These are phyloP conservation scores for Serendipita sp. DNA, from an alignment of 768 basidiomycete genomes.

Conservation along the genomic window DNA sequence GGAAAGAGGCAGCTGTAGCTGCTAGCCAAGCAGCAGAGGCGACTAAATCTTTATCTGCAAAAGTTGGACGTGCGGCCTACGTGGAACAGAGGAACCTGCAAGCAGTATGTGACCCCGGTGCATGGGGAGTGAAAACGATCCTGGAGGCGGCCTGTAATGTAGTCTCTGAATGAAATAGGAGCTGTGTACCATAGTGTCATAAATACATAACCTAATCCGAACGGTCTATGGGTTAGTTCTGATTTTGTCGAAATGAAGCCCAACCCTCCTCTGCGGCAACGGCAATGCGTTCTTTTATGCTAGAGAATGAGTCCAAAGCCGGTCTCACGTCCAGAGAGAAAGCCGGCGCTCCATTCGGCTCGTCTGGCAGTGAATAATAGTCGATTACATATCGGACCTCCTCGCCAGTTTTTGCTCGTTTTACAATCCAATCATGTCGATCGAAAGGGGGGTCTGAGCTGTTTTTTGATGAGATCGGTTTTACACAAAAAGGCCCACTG, in stretches of 20 bases:
- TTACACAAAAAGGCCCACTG: slow-evolving; percentile 19
- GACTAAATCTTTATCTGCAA: slow-evolving; percentile 64
- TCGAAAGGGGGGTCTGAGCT: slow-evolving; percentile 93
- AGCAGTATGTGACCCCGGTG: slow-evolving; percentile 32
- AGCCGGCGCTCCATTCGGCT: slow-evolving; percentile 82
- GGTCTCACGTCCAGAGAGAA: slow-evolving; percentile 94
- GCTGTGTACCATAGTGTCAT: slow-evolving; percentile 3
- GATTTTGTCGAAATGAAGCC: slow-evolving; percentile 16
- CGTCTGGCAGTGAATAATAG: slow-evolving; percentile 88
- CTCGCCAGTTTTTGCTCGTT: slow-evolving; percentile 59
- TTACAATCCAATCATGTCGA: slow-evolving; percentile 94
- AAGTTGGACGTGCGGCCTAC: slow-evolving; percentile 81
- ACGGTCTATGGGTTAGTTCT: background rate
- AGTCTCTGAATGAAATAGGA: background rate
- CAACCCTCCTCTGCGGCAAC: slow-evolving; percentile 58
- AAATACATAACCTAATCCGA: background rate
- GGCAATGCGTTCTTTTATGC: slow-evolving; percentile 55
- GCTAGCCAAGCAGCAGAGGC: slow-evolving; percentile 44
- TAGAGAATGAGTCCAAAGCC: slow-evolving; percentile 72
- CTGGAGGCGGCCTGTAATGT: slow-evolving; percentile 30
- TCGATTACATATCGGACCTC: slow-evolving; percentile 95
- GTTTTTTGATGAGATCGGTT: slow-evolving; percentile 5
- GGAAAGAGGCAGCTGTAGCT: slow-evolving; percentile 23
- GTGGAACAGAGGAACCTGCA: slow-evolving; percentile 53
- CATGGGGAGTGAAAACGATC: slow-evolving; percentile 74